A percentile compares a stretch with the other conserved stretches of the same genome.
phyloP scores from a whole-genome alignment of 202 grass and related monocot genomes.

The Eragrostis tef region DNA sequence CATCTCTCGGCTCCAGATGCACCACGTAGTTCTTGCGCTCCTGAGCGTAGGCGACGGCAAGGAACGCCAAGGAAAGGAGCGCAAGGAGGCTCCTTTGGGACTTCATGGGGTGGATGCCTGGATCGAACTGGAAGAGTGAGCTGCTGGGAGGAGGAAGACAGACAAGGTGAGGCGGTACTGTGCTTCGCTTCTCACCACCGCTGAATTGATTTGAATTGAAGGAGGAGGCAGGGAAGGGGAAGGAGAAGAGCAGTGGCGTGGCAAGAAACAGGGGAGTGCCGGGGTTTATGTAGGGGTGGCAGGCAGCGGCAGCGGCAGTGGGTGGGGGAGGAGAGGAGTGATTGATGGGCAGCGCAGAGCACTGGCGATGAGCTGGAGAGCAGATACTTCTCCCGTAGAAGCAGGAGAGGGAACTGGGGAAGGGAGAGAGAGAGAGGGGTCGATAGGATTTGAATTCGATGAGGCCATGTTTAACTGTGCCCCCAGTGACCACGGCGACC shows the following conservation, averaged over 20 bases:
- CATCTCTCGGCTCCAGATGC: slow-evolving; percentile 56
- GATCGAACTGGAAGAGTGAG: too few species aligned
- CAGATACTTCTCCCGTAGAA: slow-evolving; percentile 20
- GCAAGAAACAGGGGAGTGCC: not conserved
- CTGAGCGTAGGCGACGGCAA: not conserved
- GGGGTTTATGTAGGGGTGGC: slow-evolving; percentile 54
- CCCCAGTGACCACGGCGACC: slow-evolving; percentile 11
- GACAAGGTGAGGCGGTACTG: not conserved
- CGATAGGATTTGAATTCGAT: slow-evolving; percentile 46
- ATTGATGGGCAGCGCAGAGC: slow-evolving; percentile 45
- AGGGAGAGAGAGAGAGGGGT: not conserved
- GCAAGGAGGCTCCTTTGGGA: not conserved
- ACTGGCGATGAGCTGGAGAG: slow-evolving; percentile 62
- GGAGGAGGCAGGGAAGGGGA: not conserved
- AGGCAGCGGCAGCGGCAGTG: slow-evolving; percentile 17
- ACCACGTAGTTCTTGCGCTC: slow-evolving; percentile 76
- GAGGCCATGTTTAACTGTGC: not conserved
- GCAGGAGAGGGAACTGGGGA: not conserved
- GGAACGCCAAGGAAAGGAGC: not conserved
- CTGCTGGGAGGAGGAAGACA: not conserved
- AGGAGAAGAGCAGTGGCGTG: not conserved
- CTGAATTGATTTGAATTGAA: slow-evolving; percentile 34
- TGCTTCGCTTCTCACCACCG: not conserved
- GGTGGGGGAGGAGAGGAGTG: slow-evolving; percentile 10
- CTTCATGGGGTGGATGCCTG: slow-evolving; percentile 14